A percentile compares a stretch with the other conserved stretches of the same genome.
Conservation (phyloP, 2,329 filamentous ascomycete species). For the Fusarium poae region DNA sequence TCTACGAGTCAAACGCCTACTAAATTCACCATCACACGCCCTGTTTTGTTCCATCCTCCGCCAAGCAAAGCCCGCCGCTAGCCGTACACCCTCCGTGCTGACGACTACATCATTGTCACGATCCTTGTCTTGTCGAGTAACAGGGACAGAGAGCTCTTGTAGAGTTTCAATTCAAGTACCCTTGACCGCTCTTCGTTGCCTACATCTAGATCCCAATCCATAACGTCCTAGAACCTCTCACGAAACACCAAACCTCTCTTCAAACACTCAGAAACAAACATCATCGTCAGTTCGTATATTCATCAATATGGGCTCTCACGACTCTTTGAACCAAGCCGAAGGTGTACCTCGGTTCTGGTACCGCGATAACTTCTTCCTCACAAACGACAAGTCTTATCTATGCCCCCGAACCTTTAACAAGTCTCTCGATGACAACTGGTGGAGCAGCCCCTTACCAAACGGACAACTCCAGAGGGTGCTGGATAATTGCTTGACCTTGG, state of each 20-base stretch:
- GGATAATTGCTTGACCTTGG: slow-evolving; percentile 70
- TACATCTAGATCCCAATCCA: background rate
- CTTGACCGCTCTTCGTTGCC: slow-evolving; percentile 3
- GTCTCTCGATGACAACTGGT: slow-evolving; percentile 71
- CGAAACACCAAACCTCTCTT: background rate
- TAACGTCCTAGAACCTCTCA: slow-evolving; percentile 1
- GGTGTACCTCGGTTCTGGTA: slow-evolving; percentile 61
- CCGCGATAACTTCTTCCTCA: slow-evolving; percentile 69
- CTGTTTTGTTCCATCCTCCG: slow-evolving; percentile 27
- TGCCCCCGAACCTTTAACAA: slow-evolving; percentile 67
- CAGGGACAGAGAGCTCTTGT: background rate
- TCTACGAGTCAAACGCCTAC: slow-evolving; percentile 31
- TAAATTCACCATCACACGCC: slow-evolving; percentile 44
- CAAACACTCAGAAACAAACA: background rate
- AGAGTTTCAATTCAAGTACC: slow-evolving; percentile 3
- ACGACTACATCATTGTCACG: slow-evolving; percentile 41
- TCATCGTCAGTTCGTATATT: slow-evolving; percentile 25
- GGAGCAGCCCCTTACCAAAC: slow-evolving; percentile 67
- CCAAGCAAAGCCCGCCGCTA: slow-evolving; percentile 42
- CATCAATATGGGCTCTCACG: slow-evolving; percentile 47
- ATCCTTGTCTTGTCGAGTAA: slow-evolving; percentile 22
- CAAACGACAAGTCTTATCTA: slow-evolving; percentile 69
- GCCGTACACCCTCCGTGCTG: slow-evolving; percentile 41
- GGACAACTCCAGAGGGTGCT: slow-evolving; percentile 64
- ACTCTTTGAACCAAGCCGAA: slow-evolving; percentile 49